A percentile compares a stretch with the other conserved stretches of the same genome.
These are phyloP conservation scores for Passiflora organensis DNA, from an alignment of 345 rosid species.

Conservation along the genomic window DNA sequence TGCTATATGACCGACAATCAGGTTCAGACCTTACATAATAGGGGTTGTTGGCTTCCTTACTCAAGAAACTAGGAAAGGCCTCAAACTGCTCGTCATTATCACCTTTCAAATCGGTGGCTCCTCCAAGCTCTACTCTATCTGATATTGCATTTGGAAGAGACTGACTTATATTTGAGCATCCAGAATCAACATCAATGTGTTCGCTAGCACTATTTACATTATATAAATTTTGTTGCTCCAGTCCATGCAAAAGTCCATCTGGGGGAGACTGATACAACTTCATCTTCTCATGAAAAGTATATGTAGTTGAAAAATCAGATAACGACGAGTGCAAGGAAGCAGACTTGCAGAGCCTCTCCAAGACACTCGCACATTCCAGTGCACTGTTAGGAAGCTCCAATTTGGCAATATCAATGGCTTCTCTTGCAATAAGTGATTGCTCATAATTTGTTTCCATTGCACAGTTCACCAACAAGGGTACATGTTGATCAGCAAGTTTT, in stretches of 20 bases:
- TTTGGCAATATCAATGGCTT: conserved; percentile 35
- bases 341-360: conserved; percentile 69
- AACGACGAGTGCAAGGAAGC: conserved; percentile 55
- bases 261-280: conserved; percentile 58
- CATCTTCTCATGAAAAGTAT: conserved; percentile 28
- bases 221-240: conserved; percentile 25
- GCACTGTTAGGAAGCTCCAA: conserved; percentile 46
- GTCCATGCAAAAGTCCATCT: conserved; percentile 52
- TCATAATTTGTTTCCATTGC: conserved; percentile 41
- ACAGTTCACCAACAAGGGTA: conserved; percentile 62
- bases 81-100: conserved; percentile 25
- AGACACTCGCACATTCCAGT: conserved; percentile 44
- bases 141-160: conserved; percentile 65
- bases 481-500: conserved; percentile 26
- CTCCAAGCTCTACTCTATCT: conserved; percentile 38
- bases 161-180: conserved; percentile 29
- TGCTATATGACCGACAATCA: conserved; percentile 39
- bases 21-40: conserved; percentile 37
- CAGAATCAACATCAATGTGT: too few species aligned
- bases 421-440: conserved; percentile 22
- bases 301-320: conserved; percentile 40
- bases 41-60: conserved; percentile 27
- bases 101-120: conserved; percentile 14
- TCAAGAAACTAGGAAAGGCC: conserved; percentile 29
- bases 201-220: conserved; percentile 8